These are phyloP conservation scores for Funneliformis caledonium DNA, from an alignment of 371 early-diverging fungal species.

Conservation along the genomic window DNA sequence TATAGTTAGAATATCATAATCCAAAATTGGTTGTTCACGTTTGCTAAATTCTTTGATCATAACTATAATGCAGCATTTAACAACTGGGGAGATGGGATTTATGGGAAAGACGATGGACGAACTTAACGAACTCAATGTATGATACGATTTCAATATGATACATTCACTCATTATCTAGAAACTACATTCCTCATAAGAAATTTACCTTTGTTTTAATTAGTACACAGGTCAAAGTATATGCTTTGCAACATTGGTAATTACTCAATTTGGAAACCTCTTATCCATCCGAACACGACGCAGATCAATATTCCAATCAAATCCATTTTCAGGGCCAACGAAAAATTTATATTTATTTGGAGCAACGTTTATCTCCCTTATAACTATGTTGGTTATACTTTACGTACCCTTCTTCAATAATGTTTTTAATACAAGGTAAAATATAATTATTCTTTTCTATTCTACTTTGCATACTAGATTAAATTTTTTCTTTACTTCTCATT, in stretches of 20 bases:
- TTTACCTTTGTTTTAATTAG: not conserved
- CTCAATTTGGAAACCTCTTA: conserved; percentile 60
- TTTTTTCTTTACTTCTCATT: no score
- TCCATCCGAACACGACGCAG: conserved; percentile 42
- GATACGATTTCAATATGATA: not conserved
- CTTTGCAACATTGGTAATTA: conserved; percentile 65
- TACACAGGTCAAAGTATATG: conserved; percentile 60
- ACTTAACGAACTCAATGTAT: conserved; percentile 45
- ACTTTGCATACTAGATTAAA: not conserved
- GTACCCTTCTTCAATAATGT: no score
- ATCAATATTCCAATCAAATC: conserved; percentile 43
- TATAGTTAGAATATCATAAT: no score
- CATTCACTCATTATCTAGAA: no score
- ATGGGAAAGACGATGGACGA: conserved; percentile 53
- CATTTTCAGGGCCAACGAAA: conserved; percentile 35
- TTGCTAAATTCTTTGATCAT: conserved; percentile 44
- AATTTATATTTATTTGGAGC: conserved; percentile 39
- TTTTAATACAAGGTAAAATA: conserved; percentile 54
- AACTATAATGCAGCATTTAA: conserved; percentile 51
- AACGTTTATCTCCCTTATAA: conserved; percentile 50
- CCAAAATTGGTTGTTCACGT: not conserved
- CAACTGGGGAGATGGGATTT: conserved; percentile 54
- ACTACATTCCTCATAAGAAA: no score
- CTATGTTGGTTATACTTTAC: conserved; percentile 57
- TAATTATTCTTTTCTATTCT: not conserved